A percentile compares a stretch with the other conserved stretches of the same genome.
phyloP scores from a whole-genome alignment of 169 alveolate genomes.

The Plasmodium blacklocki region DNA sequence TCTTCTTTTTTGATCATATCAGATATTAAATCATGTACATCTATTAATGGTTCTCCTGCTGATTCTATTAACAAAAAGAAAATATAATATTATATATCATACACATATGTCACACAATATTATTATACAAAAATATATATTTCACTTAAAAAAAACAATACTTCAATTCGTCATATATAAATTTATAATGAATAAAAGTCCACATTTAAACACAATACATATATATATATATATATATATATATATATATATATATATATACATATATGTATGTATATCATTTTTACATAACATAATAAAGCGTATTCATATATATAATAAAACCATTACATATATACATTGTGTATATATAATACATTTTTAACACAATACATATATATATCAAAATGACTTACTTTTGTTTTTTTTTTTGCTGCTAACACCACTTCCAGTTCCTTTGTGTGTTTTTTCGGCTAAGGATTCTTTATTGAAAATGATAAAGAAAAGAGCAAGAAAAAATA shows the following conservation, averaged over 20 bases:
- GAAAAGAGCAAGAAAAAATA: slow-evolving; percentile 22
- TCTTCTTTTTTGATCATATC: slow-evolving; percentile 68
- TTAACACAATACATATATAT: background rate
- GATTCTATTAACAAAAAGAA: slow-evolving; percentile 8
- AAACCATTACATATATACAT: no score
- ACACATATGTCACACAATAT: background rate
- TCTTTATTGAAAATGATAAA: slow-evolving; percentile 8
- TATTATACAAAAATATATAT: background rate
- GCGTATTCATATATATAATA: background rate
- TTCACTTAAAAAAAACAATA: no score
- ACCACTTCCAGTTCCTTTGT: background rate
- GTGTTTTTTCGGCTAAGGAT: background rate
- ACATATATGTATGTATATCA: background rate
- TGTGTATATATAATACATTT: background rate
- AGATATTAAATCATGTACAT: slow-evolving; percentile 36
- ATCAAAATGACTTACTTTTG: slow-evolving; percentile 27
- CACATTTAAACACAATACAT: no score
- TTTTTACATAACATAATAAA: no score
- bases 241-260: background rate
- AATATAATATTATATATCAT: background rate
- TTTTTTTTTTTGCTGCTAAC: slow-evolving; percentile 1
- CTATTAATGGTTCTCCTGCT: slow-evolving; percentile 27
- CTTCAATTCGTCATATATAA: no score
- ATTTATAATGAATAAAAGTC: no score
- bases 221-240: background rate